Evolutionary conservation across 2,329 filamentous ascomycete genomes (phyloP).

Genomic region (Magnaporthales sp.): DNA sequence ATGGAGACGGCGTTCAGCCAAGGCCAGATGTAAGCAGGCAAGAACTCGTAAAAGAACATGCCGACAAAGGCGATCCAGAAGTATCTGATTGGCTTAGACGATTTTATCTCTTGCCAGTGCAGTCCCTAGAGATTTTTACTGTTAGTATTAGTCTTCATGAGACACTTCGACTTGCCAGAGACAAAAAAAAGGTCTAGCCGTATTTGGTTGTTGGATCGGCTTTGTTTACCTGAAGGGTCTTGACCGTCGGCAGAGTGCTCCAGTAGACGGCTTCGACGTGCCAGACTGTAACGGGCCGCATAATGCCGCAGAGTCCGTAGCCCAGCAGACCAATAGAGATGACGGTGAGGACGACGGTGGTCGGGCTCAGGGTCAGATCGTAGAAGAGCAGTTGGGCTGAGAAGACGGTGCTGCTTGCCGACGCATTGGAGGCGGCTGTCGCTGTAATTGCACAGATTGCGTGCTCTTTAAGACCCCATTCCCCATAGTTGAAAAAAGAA

Average conservation of each 20-base stretch:
- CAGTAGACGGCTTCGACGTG: constrained; percentile 49
- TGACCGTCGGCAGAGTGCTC: constrained; percentile 42
- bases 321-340: background rate
- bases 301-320: constrained; percentile 26
- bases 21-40: constrained; percentile 46
- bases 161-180: too few species aligned
- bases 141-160: too few species aligned
- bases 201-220: constrained; percentile 20
- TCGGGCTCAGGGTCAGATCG: background rate
- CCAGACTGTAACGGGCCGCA: constrained; percentile 46
- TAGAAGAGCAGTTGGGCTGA: background rate
- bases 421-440: background rate
- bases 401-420: background rate
- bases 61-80: constrained; percentile 20
- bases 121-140: background rate
- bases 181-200: too few species aligned
- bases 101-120: background rate
- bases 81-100: background rate
- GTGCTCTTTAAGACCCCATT: background rate
- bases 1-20: constrained; percentile 48
- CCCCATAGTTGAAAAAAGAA: background rate
- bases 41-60: constrained; percentile 42
- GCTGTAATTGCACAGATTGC: background rate
- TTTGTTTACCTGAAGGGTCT: constrained; percentile 41
- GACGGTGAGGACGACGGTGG: background rate